Percentiles rank a stretch among this genome's conserved stretches.
These are phyloP conservation scores for Antitrichia curtipendula DNA, from an alignment of 225 moss, liverwort and hornwort species.

Conservation along the genomic window DNA sequence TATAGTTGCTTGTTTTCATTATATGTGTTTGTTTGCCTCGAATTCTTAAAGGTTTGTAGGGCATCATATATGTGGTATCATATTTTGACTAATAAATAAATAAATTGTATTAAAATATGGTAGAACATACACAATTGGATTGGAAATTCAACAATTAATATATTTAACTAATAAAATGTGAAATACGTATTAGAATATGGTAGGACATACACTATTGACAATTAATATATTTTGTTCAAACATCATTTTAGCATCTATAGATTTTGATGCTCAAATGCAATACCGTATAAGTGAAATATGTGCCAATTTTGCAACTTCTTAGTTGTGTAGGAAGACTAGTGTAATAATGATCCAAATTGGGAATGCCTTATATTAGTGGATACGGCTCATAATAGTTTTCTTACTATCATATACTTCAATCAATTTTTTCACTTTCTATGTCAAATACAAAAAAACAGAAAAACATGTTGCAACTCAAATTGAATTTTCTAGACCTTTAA, in stretches of 20 bases:
- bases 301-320: neutral
- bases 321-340: neutral
- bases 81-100: neutral
- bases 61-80: neutral
- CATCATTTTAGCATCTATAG: neutral
- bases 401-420: neutral
- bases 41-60: neutral
- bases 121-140: neutral
- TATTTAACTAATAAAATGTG: neutral
- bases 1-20: neutral
- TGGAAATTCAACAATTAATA: neutral
- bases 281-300: neutral
- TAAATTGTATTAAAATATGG: neutral
- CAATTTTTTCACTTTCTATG: neutral
- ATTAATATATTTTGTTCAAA: fast-evolving
- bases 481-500: neutral
- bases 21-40: neutral
- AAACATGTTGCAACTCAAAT: neutral
- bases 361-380: neutral
- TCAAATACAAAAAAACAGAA: neutral
- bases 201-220: neutral
- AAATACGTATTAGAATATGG: neutral
- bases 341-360: neutral
- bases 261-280: neutral
- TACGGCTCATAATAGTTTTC: no score